phyloP scores from a whole-genome alignment of 2,329 filamentous ascomycete species.

The Colletotrichum echinochloae region DNA sequence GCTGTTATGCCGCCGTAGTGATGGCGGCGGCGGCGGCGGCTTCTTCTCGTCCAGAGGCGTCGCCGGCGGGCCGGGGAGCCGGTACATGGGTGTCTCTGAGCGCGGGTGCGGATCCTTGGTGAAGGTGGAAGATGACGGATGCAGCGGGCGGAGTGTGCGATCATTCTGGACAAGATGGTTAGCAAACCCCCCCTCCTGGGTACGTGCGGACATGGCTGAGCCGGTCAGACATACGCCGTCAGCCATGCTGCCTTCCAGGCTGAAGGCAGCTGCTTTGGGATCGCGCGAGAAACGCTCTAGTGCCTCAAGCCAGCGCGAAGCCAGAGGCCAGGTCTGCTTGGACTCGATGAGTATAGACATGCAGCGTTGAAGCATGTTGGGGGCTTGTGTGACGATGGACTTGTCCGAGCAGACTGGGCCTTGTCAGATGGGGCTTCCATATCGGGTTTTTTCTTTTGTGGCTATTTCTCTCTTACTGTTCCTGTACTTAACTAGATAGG shows the following conservation, averaged over 20 bases:
- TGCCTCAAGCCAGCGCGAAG: constrained; percentile 64
- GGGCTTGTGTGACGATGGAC: constrained; percentile 54
- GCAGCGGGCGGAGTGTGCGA: constrained; percentile 46
- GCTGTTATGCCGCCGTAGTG: constrained; percentile 17
- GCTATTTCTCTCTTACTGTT: constrained; percentile 52
- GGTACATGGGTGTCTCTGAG: constrained; percentile 40
- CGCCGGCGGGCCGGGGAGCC: constrained; percentile 28
- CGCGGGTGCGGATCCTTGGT: constrained; percentile 38
- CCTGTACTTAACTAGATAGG: constrained; percentile 65
- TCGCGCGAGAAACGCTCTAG: constrained; percentile 61
- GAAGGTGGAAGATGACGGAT: constrained; percentile 39
- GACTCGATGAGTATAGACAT: constrained; percentile 61
- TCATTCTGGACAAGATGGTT: constrained; percentile 44
- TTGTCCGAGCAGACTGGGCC: constrained; percentile 57
- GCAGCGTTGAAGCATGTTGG: constrained; percentile 59
- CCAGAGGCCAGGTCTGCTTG: constrained; percentile 64
- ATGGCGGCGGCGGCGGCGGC: constrained; percentile 10
- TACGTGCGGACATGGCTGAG: too few species aligned
- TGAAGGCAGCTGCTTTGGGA: constrained; percentile 54
- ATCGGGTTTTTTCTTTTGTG: too few species aligned
- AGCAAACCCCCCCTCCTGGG: constrained; percentile 5
- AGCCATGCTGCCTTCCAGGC: constrained; percentile 62
- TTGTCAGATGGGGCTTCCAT: constrained; percentile 26
- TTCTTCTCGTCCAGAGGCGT: constrained; percentile 34
- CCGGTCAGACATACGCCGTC: constrained; percentile 51